Conservation (phyloP, 2,329 filamentous ascomycete genomes). For the Paracorniculantispora psalliotae region DNA sequence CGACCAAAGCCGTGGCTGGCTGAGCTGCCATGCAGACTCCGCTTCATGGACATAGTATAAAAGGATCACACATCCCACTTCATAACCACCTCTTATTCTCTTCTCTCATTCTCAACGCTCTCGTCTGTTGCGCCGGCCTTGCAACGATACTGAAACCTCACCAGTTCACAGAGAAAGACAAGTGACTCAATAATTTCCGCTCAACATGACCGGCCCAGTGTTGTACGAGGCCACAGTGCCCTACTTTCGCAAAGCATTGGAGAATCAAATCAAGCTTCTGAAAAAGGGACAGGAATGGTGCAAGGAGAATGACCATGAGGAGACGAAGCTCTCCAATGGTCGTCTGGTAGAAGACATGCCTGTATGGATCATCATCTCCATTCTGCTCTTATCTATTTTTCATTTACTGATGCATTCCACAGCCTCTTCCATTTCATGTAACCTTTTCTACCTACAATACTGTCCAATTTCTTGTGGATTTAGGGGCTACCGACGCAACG, state of each 20-base stretch:
- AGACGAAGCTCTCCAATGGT: background rate
- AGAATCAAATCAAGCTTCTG: background rate
- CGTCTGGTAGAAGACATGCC: background rate
- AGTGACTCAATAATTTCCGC: too few relatives aligned
- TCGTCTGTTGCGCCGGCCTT: background rate
- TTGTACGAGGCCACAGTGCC: constrained; percentile 1
- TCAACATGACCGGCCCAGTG: background rate
- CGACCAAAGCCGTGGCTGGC: too few relatives aligned
- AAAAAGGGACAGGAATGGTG: background rate
- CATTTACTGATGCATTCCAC: background rate
- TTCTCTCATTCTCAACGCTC: background rate
- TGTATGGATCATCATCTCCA: background rate
- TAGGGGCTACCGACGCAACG: background rate
- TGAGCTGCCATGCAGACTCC: background rate
- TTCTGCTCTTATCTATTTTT: background rate
- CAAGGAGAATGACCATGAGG: background rate
- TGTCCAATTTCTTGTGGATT: background rate
- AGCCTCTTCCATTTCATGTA: constrained; percentile 4
- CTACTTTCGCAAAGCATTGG: background rate
- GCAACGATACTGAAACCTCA: background rate
- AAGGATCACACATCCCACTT: background rate
- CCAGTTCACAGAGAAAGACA: background rate
- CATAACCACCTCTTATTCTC: background rate
- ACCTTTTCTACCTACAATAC: background rate
- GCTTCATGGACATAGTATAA: background rate